Percentiles rank a stretch among this genome's conserved stretches.
Conservation (phyloP, 345 rosid genomes). For the Sonneratia caseolaris region DNA sequence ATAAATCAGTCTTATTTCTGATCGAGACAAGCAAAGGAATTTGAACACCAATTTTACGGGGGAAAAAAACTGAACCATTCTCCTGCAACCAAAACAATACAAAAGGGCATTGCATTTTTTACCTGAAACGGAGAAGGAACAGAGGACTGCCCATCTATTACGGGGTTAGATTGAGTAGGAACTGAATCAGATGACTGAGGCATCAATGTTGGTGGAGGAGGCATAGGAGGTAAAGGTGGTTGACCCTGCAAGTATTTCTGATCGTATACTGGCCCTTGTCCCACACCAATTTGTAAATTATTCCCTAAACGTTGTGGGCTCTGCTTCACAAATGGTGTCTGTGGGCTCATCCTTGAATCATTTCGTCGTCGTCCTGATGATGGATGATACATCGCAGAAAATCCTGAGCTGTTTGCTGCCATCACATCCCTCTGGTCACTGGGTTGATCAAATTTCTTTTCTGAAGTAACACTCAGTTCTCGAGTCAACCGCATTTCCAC, state of each 20-base stretch:
- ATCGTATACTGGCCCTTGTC: constrained; percentile 60
- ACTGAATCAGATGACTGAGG: constrained; percentile 45
- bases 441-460: constrained; percentile 65
- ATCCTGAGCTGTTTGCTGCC: constrained; percentile 35
- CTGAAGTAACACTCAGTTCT: constrained; percentile 75
- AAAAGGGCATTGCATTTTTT: constrained; percentile 7
- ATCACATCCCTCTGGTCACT: constrained; percentile 52
- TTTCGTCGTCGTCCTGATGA: constrained; percentile 32
- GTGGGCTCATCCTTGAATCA: constrained; percentile 57
- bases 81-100: not conserved
- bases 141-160: constrained; percentile 26
- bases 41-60: not conserved
- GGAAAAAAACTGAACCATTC: not conserved
- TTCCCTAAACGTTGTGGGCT: constrained; percentile 43
- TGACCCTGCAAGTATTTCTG: constrained; percentile 52
- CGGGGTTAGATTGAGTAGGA: constrained; percentile 30
- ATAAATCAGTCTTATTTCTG: too few relatives aligned
- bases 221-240: constrained; percentile 92
- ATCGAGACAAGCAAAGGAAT: not conserved
- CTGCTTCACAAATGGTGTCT: constrained; percentile 54
- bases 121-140: constrained; percentile 32
- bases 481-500: constrained; percentile 61
- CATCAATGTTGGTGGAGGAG: constrained; percentile 52
- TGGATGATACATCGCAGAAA: constrained; percentile 29
- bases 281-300: constrained; percentile 24